Conservation (phyloP, 2,329 filamentous ascomycete species). For the Fusarium pseudograminearum region DNA sequence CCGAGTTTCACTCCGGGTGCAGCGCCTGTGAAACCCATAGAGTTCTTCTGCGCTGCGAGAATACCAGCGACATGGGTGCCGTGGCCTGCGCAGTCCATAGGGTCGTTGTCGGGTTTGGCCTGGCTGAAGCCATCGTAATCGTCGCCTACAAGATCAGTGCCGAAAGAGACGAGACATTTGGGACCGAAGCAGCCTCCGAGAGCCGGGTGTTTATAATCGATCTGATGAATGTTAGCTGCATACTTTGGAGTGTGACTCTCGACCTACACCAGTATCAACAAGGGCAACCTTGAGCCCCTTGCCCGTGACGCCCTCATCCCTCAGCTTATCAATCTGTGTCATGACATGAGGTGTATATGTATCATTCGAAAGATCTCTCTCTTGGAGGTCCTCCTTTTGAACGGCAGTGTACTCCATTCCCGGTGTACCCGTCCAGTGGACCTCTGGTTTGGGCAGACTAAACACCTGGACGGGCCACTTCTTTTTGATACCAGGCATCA, state of each 20-base stretch:
- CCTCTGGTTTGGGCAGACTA: constrained; percentile 58
- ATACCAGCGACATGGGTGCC: constrained; percentile 73
- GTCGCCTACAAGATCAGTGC: constrained; percentile 70
- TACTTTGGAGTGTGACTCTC: rapidly evolving
- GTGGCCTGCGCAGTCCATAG: constrained; percentile 69
- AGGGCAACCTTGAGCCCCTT: constrained; percentile 66
- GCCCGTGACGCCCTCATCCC: constrained; percentile 61
- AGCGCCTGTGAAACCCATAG: constrained; percentile 67
- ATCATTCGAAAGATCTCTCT: constrained; percentile 47
- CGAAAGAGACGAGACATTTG: constrained; percentile 68
- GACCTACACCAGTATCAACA: constrained; percentile 66
- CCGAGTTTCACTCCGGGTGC: constrained; percentile 68
- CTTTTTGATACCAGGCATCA: constrained; percentile 60
- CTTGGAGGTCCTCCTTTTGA: constrained; percentile 31
- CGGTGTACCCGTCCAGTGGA: constrained; percentile 55
- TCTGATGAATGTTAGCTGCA: constrained; percentile 47
- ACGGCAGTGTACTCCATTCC: constrained; percentile 38
- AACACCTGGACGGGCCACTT: constrained; percentile 63
- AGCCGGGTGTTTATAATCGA: constrained; percentile 73
- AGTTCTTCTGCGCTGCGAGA: constrained; percentile 68
- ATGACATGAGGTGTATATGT: constrained; percentile 65
- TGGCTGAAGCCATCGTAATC: constrained; percentile 57
- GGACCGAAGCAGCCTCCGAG: constrained; percentile 73
- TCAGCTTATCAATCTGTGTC: constrained; percentile 68
- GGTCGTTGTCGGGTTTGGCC: constrained; percentile 61